phyloP scores from a whole-genome alignment of 352 stramenopile species.

The Pythium brassicae region DNA sequence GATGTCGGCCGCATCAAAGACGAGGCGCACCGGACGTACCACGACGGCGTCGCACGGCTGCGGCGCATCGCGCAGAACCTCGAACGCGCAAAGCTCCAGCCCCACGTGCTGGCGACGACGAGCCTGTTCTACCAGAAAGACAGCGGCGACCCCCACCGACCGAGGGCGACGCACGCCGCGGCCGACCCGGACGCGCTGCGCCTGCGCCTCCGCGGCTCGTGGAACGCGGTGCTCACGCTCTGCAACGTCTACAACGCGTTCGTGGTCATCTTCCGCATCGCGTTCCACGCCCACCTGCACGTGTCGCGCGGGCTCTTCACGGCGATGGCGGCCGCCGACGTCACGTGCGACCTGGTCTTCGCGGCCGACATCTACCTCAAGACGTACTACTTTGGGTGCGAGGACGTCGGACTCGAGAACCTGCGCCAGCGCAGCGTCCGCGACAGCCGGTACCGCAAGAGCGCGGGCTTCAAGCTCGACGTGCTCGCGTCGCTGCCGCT shows the following conservation, averaged over 20 bases:
- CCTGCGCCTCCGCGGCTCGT: constrained; percentile 23
- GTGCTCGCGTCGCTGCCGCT: constrained; percentile 50
- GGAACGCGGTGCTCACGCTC: constrained; percentile 44
- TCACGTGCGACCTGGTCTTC: constrained; percentile 52
- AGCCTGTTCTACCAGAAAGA: constrained; percentile 61
- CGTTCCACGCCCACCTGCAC: constrained; percentile 52
- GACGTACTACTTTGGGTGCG: constrained; percentile 57
- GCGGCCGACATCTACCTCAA: constrained; percentile 58
- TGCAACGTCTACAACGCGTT: constrained; percentile 72
- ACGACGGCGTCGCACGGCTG: constrained; percentile 28
- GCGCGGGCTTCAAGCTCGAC: constrained; percentile 39
- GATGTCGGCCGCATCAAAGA: constrained; percentile 50
- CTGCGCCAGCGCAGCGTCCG: constrained; percentile 30
- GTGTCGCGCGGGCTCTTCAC: constrained; percentile 18
- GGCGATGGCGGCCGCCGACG: constrained; percentile 32
- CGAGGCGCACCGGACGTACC: constrained; percentile 35
- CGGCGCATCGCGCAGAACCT: constrained; percentile 41
- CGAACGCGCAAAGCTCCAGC: constrained; percentile 45
- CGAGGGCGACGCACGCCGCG: background rate
- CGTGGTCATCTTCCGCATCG: constrained; percentile 62
- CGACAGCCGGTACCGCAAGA: constrained; percentile 35
- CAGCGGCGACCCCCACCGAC: background rate
- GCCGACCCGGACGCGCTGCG: constrained; percentile 16
- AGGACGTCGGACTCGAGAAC: constrained; percentile 40
- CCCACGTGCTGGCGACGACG: constrained; percentile 38